Base-by-base conservation (phyloP, 768 basidiomycete species). In the Tulasnella sp. region DNA sequence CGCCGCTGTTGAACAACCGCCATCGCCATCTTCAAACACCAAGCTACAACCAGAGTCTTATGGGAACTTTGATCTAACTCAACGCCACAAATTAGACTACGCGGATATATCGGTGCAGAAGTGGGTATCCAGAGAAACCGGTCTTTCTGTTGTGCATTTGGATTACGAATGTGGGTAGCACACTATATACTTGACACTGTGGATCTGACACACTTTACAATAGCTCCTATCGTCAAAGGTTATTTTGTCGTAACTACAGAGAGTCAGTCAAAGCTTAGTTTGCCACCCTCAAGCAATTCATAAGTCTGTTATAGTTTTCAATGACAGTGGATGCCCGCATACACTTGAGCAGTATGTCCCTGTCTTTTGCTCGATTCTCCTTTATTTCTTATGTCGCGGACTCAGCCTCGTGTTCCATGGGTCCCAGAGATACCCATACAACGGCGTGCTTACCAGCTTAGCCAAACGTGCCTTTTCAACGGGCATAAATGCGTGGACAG, bases 251-350 rank as follows among this genome's bases (percentile, higher is more conserved):
- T 93, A 32, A 77, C 76, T 16, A 93, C 91, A 15, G 91, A 95
- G 70, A 93, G 89, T 88, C 61, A 45, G 78, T 61, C n/a, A 20
- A 12, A 45, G 20, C 45, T 27, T 6, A 27, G 15, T 20, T 25
- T 24, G 19, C 46, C n/a, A n/a, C n/a, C n/a, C 13, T 6, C 29
- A n/a, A n/a, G n/a, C n/a, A n/a, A n/a, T n/a, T n/a, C n/a, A n/a
- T n/a, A n/a, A n/a, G 49, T 39, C 15, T 43, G 37, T 49, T 35
- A 20, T 50, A 92, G 90, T 92, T 63, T 93, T 95, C 66, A 73
- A 93, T 66, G 92, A 95, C 62, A 83, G 79, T 44, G 93, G 93
- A 51, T 85, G 92, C 60, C 93, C 93, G 3, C 93, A 96, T 65
- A 96, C 93, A 1, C 69, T 98, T 32, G 93, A 96, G 67, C 92